These are phyloP conservation scores for Neofusicoccum cordaticola DNA, from an alignment of 2,329 filamentous ascomycete species.

Conservation along the genomic window DNA sequence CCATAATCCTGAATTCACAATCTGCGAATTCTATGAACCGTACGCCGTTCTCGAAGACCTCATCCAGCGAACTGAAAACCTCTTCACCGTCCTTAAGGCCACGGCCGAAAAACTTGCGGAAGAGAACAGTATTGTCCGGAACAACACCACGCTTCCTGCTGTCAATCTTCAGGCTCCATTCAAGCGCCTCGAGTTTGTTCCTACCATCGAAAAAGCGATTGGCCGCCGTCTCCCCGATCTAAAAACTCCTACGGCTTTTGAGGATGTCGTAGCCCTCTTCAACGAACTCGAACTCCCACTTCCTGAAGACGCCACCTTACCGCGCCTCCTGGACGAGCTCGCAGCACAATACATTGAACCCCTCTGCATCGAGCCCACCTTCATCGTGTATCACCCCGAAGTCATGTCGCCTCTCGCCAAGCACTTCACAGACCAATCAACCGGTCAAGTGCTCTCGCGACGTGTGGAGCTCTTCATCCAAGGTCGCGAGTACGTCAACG, in stretches of 20 bases:
- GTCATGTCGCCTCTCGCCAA: constrained; percentile 91
- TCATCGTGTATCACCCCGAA: constrained; percentile 85
- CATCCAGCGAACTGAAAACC: constrained; percentile 69
- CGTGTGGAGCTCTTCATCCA: constrained; percentile 82
- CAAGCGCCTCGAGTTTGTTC: constrained; percentile 75
- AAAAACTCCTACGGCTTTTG: constrained; percentile 51
- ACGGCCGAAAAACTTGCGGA: constrained; percentile 51
- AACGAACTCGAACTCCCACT: constrained; percentile 46
- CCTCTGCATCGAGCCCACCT: constrained; percentile 68
- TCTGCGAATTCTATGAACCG: constrained; percentile 93
- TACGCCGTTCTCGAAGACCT: constrained; percentile 75
- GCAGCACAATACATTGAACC: constrained; percentile 76
- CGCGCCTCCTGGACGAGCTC: constrained; percentile 77
- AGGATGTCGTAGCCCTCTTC: constrained; percentile 58
- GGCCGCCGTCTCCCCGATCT: constrained; percentile 61
- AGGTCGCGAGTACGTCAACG: constrained; percentile 83
- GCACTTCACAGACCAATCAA: constrained; percentile 67
- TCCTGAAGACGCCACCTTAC: constrained; percentile 56
- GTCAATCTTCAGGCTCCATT: constrained; percentile 49
- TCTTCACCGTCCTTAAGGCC: constrained; percentile 52
- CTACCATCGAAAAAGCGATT: constrained; percentile 68
- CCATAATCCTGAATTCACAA: constrained; percentile 96
- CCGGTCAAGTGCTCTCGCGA: constrained; percentile 71
- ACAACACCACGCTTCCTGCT: constrained; percentile 37
- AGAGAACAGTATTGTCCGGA: constrained; percentile 28